Evolutionary conservation across 306 rosid genomes (phyloP).

Genomic region (Rosa lucieae): DNA sequence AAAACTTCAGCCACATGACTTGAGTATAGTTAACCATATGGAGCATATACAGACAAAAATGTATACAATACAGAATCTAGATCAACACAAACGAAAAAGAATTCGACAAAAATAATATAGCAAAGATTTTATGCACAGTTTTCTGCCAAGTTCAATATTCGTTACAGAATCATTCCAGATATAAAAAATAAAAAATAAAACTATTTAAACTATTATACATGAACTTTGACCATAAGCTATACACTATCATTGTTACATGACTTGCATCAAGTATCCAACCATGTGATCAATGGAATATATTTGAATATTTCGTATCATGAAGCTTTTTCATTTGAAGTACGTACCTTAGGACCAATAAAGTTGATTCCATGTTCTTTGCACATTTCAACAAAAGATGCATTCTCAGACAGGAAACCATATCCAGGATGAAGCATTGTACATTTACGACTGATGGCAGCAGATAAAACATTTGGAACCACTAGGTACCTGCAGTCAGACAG

Average conservation of each 20-base stretch:
- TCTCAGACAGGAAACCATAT: constrained; percentile 97
- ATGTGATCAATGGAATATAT: neutral
- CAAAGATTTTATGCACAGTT: neutral
- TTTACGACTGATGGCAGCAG: constrained; percentile 77
- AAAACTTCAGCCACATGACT: neutral
- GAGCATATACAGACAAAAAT: no score
- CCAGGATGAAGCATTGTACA: constrained; percentile 99
- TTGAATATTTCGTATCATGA: neutral
- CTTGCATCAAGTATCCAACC: neutral
- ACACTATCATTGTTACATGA: neutral
- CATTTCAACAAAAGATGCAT: constrained; percentile 94
- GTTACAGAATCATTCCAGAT: neutral
- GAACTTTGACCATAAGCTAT: neutral
- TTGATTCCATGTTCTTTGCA: constrained; percentile 88
- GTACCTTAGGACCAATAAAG: constrained; percentile 94
- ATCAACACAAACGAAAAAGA: neutral
- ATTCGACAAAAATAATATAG: neutral
- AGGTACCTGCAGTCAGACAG: constrained; percentile 59
- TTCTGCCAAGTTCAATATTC: neutral
- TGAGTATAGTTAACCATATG: neutral
- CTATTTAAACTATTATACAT: neutral
- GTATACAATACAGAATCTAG: neutral
- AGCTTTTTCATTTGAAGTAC: constrained; percentile 23
- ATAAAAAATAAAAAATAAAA: neutral
- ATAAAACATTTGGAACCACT: constrained; percentile 72